Evolutionary conservation across 1,139 yeast genomes (phyloP), one percentile per base, ranked within the genome.

Genomic region (Nadsonia starkeyi-henricii): DNA sequence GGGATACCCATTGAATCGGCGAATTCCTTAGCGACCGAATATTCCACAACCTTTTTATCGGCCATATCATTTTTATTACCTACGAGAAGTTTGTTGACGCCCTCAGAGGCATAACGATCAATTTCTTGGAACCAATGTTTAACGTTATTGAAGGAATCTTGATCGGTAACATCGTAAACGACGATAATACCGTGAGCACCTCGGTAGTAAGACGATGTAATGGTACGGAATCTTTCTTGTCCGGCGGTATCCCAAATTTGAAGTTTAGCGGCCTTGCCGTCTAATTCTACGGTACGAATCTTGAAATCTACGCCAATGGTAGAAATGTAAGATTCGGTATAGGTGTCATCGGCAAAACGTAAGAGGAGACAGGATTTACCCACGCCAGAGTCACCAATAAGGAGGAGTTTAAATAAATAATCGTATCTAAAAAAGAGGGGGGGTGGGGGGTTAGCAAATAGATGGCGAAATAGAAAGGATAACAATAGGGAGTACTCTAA

Each of bases 211-310:
- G 97, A 86, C 15, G 96, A 85, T 12, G 98, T 93, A 70, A 91
- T 91, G 51, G 98, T 91, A 71, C 97, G 80, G 72, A 91, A 91
- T 60, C 98, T 76, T 68, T 91, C 98, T 71, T 91, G 98, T 43
- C 98, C 98, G 8, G 98, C 98, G 48, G 98, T 91, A 65, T 91
- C 98, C 98, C 98, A 91, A 64, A 91, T 89, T 70, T 91, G 98
- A 61, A 93, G 75, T 72, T 91, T 91, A 65, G 91, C 93, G 51
- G 96, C 88, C 73, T 91, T 91, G 56, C 97, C 98, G 58, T 91
- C 97, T 55, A 91, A 74, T 62, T 89, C 96, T 54, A 91, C 86
- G 48, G 97, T 91, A 73, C 96, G 85, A 69, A 91, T 91, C 71
- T 91, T 91, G 73, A 91, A 91, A 65, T 91, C 98, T 49, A 91